Conservation (phyloP, 2,329 filamentous ascomycete species). For the Penicillium vulpinum region DNA sequence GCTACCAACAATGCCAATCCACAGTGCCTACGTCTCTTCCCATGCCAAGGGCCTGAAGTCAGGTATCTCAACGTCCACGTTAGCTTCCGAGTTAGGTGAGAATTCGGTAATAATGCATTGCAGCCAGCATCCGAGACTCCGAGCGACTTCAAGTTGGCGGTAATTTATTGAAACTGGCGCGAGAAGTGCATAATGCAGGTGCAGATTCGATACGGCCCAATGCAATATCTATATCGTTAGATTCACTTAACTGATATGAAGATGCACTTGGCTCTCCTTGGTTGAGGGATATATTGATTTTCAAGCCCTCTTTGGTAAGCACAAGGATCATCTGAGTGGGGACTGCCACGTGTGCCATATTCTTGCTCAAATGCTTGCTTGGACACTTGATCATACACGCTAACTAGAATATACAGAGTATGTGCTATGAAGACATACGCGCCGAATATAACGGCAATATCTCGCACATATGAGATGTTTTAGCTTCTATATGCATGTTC, state of each 20-base stretch:
- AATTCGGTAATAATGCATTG: constrained; percentile 28
- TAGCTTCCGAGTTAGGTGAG: constrained; percentile 24
- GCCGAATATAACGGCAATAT: neutral
- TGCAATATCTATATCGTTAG: neutral
- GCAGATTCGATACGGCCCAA: constrained; percentile 11
- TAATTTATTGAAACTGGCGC: constrained; percentile 19
- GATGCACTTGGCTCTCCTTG: constrained; percentile 27
- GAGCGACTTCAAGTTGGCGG: constrained; percentile 5
- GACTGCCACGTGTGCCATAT: constrained; percentile 17
- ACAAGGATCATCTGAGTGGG: constrained; percentile 26
- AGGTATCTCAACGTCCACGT: constrained; percentile 37
- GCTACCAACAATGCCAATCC: constrained; percentile 26
- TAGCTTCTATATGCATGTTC: neutral
- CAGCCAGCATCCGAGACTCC: constrained; percentile 20
- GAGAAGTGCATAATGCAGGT: constrained; percentile 27
- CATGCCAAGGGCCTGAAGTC: constrained; percentile 19
- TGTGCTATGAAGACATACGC: too few species aligned
- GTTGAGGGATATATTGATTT: constrained; percentile 61
- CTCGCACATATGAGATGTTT: neutral
- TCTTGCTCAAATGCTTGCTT: constrained; percentile 5
- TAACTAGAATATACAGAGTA: too few species aligned
- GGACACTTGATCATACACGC: neutral
- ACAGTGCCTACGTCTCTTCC: constrained; percentile 29
- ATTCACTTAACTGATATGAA: constrained; percentile 31
- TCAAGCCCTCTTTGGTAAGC: constrained; percentile 44